Evolutionary conservation across 495 filamentous ascomycete genomes (phyloP).

Genomic region (Hypoxylon trugodes): DNA sequence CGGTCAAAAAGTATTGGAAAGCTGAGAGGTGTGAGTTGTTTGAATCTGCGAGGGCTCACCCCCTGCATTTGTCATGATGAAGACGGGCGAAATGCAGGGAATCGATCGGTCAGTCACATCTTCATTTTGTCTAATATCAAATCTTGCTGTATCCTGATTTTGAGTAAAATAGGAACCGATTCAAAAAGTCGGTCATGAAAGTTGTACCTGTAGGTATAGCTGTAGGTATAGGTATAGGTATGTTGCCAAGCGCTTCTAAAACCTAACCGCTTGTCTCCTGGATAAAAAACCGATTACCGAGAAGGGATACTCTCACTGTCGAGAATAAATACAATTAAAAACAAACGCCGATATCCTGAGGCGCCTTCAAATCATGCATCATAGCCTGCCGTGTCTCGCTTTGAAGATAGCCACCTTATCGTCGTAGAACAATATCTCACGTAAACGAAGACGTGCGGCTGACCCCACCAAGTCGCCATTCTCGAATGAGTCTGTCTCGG

Average conservation of each 20-base stretch:
- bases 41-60: neutral
- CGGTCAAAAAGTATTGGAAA: too few species aligned
- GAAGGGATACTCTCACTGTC: slow-evolving; percentile 1
- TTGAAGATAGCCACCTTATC: slow-evolving; percentile 88
- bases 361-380: slow-evolving; percentile 30
- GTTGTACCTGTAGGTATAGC: too few species aligned
- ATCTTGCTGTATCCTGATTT: too few species aligned
- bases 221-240: too few species aligned
- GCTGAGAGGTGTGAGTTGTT: too few species aligned
- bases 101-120: too few species aligned
- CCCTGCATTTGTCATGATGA: slow-evolving; percentile 17
- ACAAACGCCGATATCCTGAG: slow-evolving; percentile 10
- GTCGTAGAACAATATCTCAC: slow-evolving; percentile 90
- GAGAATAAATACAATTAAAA: slow-evolving; percentile 25
- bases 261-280: slow-evolving; percentile 17
- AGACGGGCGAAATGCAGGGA: slow-evolving; percentile 8
- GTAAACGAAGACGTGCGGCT: slow-evolving; percentile 68
- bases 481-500: slow-evolving; percentile 64
- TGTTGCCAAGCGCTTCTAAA: too few species aligned
- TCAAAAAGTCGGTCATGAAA: too few species aligned
- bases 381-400: slow-evolving; percentile 77
- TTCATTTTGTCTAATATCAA: too few species aligned
- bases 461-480: slow-evolving; percentile 53
- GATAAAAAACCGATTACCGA: slow-evolving; percentile 17
- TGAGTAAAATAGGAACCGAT: too few species aligned